phyloP scores from a whole-genome alignment of 2,329 filamentous ascomycete genomes.

The Fusarium cyanostomum region DNA sequence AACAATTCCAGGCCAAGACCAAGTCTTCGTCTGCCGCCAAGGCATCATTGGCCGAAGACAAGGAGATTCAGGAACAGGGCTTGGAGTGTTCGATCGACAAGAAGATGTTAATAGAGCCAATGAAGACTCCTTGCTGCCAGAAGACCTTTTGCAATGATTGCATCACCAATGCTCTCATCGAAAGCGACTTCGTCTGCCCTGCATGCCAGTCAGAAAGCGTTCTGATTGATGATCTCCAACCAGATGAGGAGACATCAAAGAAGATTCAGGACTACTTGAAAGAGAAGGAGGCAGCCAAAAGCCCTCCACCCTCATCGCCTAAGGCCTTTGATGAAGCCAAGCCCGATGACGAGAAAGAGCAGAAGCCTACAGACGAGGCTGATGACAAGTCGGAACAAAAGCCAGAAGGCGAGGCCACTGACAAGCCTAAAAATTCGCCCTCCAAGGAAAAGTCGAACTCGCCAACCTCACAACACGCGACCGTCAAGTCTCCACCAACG shows the following conservation, averaged over 20 bases:
- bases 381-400: slow-evolving; percentile 54
- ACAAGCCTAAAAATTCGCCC: slow-evolving; percentile 35
- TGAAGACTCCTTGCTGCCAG: slow-evolving; percentile 98
- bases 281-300: slow-evolving; percentile 64
- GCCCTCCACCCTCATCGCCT: slow-evolving; percentile 46
- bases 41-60: slow-evolving; percentile 78
- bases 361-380: slow-evolving; percentile 46
- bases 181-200: slow-evolving; percentile 97
- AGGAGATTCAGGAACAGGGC: slow-evolving; percentile 87
- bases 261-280: slow-evolving; percentile 81
- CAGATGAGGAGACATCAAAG: slow-evolving; percentile 79
- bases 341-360: slow-evolving; percentile 30
- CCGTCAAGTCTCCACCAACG: slow-evolving; percentile 44
- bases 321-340: slow-evolving; percentile 39
- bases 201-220: slow-evolving; percentile 91
- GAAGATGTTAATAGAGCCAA: slow-evolving; percentile 97
- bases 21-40: slow-evolving; percentile 88
- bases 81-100: slow-evolving; percentile 97
- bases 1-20: slow-evolving; percentile 94
- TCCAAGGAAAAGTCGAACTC: slow-evolving; percentile 50
- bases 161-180: slow-evolving; percentile 98
- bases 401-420: slow-evolving; percentile 39
- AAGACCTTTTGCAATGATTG: slow-evolving; percentile 99
- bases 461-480: slow-evolving; percentile 37
- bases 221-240: slow-evolving; percentile 87